Evolutionary conservation across 108 stramenopile genomes (phyloP).

Genomic region (Cyclotella sp.): DNA sequence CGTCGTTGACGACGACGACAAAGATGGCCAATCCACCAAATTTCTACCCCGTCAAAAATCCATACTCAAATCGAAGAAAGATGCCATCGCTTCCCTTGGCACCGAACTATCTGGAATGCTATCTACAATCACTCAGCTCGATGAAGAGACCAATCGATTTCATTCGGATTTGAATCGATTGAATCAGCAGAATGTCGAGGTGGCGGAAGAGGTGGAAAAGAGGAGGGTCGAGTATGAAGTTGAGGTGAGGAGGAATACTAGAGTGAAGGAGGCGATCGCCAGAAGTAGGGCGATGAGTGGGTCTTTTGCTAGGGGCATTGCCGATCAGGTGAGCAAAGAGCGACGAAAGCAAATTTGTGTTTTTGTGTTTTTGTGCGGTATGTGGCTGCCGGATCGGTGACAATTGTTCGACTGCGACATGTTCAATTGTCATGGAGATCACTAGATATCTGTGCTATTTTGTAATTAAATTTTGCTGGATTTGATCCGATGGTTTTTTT

Average conservation of each 20-base stretch:
- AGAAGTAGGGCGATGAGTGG: conserved; percentile 44
- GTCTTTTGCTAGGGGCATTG: conserved; percentile 44
- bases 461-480: conserved; percentile 2
- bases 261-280: conserved; percentile 51
- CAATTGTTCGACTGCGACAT: too few species aligned
- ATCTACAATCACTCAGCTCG: neutral
- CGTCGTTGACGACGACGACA: neutral
- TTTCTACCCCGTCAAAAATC: neutral
- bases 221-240: conserved; percentile 46
- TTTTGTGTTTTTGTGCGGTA: neutral
- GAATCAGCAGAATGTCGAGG: conserved; percentile 27
- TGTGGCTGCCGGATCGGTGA: neutral
- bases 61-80: neutral
- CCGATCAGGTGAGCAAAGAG: conserved; percentile 38
- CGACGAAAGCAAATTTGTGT: neutral
- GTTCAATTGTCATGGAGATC: too few species aligned
- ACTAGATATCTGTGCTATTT: too few species aligned
- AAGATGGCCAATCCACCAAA: too few species aligned
- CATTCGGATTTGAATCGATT: conserved; percentile 13
- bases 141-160: conserved; percentile 6
- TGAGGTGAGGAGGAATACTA: conserved; percentile 40
- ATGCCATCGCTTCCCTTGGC: neutral
- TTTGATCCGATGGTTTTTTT: neutral
- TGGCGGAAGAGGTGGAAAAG: conserved; percentile 35
- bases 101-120: neutral